Evolutionary conservation across 345 rosid species (phyloP).

Genomic region (Adansonia digitata): DNA sequence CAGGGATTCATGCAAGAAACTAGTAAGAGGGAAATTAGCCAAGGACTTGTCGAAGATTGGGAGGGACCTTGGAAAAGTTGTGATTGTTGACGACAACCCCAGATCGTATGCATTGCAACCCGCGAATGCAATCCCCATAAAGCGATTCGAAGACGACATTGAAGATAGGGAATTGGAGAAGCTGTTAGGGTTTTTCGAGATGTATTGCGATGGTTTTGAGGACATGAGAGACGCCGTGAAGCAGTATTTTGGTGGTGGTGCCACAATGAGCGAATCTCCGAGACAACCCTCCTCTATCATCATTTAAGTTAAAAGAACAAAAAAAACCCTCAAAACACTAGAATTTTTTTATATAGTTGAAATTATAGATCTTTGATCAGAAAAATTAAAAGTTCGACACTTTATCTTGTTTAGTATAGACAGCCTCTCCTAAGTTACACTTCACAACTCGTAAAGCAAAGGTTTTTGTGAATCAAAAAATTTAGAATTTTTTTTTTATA

Average conservation of each 20-base stretch:
- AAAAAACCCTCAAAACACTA: no score
- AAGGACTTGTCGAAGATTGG: slow-evolving; percentile 66
- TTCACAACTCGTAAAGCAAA: no score
- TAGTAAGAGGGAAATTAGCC: slow-evolving; percentile 51
- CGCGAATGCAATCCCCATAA: slow-evolving; percentile 66
- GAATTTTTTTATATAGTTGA: no score
- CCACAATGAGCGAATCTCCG: not conserved
- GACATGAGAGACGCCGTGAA: slow-evolving; percentile 62
- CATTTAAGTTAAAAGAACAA: no score
- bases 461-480: no score
- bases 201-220: slow-evolving; percentile 35
- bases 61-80: slow-evolving; percentile 51
- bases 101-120: slow-evolving; percentile 62
- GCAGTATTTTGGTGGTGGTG: not conserved
- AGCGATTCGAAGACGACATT: slow-evolving; percentile 51
- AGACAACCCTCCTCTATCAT: no score
- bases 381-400: no score
- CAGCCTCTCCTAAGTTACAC: no score
- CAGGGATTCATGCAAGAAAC: slow-evolving; percentile 58
- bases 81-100: slow-evolving; percentile 83
- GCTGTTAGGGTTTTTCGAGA: slow-evolving; percentile 45
- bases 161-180: slow-evolving; percentile 49
- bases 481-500: no score
- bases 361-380: no score
- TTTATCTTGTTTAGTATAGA: no score